These are phyloP conservation scores for Candida smagusa DNA, from an alignment of 1,139 yeast species.

Conservation along the genomic window DNA sequence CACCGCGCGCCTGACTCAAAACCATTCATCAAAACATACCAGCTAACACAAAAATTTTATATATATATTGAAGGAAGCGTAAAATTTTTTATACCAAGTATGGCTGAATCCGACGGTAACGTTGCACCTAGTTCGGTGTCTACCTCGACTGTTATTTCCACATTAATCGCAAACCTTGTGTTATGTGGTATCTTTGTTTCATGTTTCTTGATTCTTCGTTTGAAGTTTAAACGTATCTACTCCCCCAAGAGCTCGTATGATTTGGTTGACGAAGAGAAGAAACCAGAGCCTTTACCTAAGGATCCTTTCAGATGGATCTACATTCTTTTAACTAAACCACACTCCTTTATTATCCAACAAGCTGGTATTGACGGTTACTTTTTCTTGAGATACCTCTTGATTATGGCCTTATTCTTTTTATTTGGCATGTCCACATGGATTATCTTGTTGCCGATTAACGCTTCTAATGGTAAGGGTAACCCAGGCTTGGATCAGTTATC, in stretches of 20 bases:
- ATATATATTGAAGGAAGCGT: neutral
- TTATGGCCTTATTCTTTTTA: constrained; percentile 43
- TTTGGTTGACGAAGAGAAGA: constrained; percentile 56
- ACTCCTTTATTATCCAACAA: constrained; percentile 63
- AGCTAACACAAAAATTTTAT: neutral
- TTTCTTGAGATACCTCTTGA: constrained; percentile 54
- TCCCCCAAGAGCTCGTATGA: constrained; percentile 62
- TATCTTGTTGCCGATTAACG: constrained; percentile 63
- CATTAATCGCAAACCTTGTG: constrained; percentile 54
- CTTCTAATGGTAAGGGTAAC: constrained; percentile 52
- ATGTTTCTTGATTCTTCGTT: constrained; percentile 51
- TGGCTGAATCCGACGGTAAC: constrained; percentile 3
- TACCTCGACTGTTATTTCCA: constrained; percentile 61
- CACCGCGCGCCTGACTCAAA: neutral
- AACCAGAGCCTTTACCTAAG: constrained; percentile 58
- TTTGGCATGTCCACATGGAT: constrained; percentile 46
- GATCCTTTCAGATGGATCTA: constrained; percentile 65
- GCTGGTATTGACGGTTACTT: constrained; percentile 76
- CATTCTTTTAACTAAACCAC: constrained; percentile 56
- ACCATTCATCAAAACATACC: neutral
- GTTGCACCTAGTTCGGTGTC: constrained; percentile 42
- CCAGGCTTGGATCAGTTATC: constrained; percentile 75
- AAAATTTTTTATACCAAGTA: neutral
- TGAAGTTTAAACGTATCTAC: constrained; percentile 59
- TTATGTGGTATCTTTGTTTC: constrained; percentile 52